phyloP scores from a whole-genome alignment of 1,139 yeast species.

The Protomyces inouyei region DNA sequence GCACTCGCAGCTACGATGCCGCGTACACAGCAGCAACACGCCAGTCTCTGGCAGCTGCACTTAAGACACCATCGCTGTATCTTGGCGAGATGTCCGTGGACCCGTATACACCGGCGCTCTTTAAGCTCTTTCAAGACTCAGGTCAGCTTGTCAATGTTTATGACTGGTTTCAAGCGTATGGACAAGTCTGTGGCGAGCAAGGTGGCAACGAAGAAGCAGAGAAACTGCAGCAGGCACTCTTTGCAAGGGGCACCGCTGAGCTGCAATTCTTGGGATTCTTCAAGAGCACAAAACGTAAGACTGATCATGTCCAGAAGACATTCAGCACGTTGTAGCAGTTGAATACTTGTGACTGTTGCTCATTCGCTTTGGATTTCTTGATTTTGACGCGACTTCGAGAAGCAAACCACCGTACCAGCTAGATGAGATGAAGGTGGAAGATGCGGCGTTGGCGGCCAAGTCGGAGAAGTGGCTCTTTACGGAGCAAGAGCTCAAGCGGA shows the following conservation, averaged over 20 bases:
- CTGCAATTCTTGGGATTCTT: slow-evolving; percentile 29
- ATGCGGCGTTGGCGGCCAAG: background rate
- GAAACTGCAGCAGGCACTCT: slow-evolving; percentile 21
- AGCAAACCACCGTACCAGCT: background rate
- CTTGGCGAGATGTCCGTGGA: slow-evolving; percentile 3
- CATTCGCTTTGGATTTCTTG: background rate
- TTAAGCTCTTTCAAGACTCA: slow-evolving; percentile 27
- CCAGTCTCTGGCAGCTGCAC: slow-evolving; percentile 9
- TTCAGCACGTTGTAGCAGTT: background rate
- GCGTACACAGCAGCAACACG: slow-evolving; percentile 9
- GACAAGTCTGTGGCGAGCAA: background rate
- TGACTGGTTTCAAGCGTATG: slow-evolving; percentile 30
- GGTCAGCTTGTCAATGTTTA: slow-evolving; percentile 29
- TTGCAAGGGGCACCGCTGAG: slow-evolving; percentile 28
- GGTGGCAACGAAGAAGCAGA: slow-evolving; percentile 1
- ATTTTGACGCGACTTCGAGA: background rate
- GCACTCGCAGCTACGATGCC: slow-evolving; percentile 1
- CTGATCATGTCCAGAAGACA: slow-evolving; percentile 30
- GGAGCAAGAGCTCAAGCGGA: slow-evolving; percentile 30
- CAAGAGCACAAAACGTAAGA: slow-evolving; percentile 28
- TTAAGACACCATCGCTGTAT: background rate
- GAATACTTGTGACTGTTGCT: background rate
- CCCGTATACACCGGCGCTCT: slow-evolving; percentile 27
- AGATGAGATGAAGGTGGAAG: background rate
- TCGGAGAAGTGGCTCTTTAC: slow-evolving; percentile 32